These are phyloP conservation scores for Kokia cookei DNA, from an alignment of 441 rosid species.

Conservation along the genomic window DNA sequence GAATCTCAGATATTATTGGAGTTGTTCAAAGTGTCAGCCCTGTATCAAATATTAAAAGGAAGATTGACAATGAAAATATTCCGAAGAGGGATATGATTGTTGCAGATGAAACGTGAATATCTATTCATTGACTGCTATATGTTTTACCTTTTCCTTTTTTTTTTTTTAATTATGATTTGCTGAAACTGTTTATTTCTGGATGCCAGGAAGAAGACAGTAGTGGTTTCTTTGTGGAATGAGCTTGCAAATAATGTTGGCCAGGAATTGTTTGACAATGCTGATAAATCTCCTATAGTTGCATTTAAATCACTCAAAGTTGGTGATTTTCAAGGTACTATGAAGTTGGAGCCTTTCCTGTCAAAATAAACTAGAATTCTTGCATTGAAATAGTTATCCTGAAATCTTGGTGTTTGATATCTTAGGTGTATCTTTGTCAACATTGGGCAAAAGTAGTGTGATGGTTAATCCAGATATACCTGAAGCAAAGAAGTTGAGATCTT, in stretches of 20 bases:
- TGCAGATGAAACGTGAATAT: slow-evolving; percentile 67
- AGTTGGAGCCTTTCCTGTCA: not conserved
- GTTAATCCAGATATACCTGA: slow-evolving; percentile 71
- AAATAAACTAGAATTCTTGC: not conserved
- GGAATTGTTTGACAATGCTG: slow-evolving; percentile 64
- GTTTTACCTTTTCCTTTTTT: not conserved
- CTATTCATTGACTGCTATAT: not conserved
- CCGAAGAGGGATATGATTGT: slow-evolving; percentile 70
- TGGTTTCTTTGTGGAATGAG: not conserved
- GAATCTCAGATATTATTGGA: slow-evolving; percentile 64
- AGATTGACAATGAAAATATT: slow-evolving; percentile 63
- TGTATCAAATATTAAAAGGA: slow-evolving; percentile 72
- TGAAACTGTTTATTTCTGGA: slow-evolving; percentile 1
- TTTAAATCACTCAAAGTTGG: slow-evolving; percentile 77
- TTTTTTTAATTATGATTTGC: not conserved
- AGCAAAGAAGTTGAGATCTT: slow-evolving; percentile 61
- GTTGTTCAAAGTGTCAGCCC: slow-evolving; percentile 84
- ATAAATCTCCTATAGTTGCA: slow-evolving; percentile 14
- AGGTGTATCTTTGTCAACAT: slow-evolving; percentile 83
- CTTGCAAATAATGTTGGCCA: slow-evolving; percentile 74
- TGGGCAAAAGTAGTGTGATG: slow-evolving; percentile 55
- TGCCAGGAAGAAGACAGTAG: slow-evolving; percentile 31
- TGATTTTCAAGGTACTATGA: slow-evolving; percentile 76
- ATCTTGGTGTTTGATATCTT: slow-evolving; percentile 1
- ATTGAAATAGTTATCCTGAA: not conserved